Base-by-base conservation (phyloP, 2,329 filamentous ascomycete species). In the Aspergillus spinulosporus region DNA sequence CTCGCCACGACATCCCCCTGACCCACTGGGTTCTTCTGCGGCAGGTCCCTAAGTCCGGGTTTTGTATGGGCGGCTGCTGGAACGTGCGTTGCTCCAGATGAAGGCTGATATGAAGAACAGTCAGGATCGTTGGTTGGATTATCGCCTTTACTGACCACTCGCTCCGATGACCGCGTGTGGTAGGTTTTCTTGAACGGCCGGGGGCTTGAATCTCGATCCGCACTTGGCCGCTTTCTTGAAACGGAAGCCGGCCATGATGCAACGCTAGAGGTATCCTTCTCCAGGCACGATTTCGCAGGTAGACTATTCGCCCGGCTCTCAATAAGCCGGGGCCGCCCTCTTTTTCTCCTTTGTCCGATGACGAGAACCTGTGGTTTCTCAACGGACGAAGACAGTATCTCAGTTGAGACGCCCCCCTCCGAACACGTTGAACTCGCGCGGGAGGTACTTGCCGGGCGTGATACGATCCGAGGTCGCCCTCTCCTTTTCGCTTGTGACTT, bases 221-320 rank as follows among this genome's bases (percentile, higher is more conserved):
- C 50, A 29, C 47, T 54, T 12, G 58, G 42, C 21, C 67, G 62
- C 45, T 69, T 71, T 15, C 52, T 57, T 6, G 62, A 60, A 45
- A 64, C 36, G 12, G 67, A 68, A 45, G 66, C 63, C 29, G 69
- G 5, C 21, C 67, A 71, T 28, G 70, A 73, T 39, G 65, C 68
- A 37, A 67, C 53, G 49, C 66, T 73, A 5, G 68, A 69, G 9
- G 59, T 59, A 31, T 21, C 21, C 21, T 63, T 52, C 36, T 58
- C 53, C 14, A 63, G 65, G 3, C 54, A 62, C 29, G 64, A 64
- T 8, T 48, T 57, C 5, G 60, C 42, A 26, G 66, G 66, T 31
- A 59, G 64, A 52, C 59, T 68, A 31, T 64, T 67, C 4, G 64
- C 66, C 8, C 66, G 66, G 49, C 59, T 64, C 21, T 60, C 44